These are phyloP conservation scores for Ciborinia camelliae DNA, from an alignment of 2,329 filamentous ascomycete species.

Conservation along the genomic window DNA sequence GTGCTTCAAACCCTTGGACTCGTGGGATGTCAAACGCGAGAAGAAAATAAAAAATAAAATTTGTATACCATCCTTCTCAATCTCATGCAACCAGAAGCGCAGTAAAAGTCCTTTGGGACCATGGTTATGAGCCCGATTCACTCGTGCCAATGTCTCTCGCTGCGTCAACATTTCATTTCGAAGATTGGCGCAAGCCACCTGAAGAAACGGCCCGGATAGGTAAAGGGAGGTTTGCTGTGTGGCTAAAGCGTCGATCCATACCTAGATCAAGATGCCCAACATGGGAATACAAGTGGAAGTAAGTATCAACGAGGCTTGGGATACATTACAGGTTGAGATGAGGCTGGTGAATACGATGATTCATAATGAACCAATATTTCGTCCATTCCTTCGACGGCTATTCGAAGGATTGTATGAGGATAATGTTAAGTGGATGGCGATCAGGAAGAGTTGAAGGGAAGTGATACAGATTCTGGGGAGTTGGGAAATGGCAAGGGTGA, in stretches of 20 bases:
- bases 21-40: conserved; percentile 34
- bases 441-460: conserved; percentile 59
- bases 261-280: not conserved
- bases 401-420: conserved; percentile 68
- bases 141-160: conserved; percentile 51
- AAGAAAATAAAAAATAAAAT: not conserved
- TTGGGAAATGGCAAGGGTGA: conserved; percentile 48
- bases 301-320: conserved; percentile 76
- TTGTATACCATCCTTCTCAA: not conserved
- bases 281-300: conserved; percentile 36
- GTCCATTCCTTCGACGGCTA: conserved; percentile 68
- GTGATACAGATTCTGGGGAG: not conserved
- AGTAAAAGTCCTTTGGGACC: conserved; percentile 48
- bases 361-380: conserved; percentile 84
- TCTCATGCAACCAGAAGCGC: not conserved
- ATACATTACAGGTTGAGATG: conserved; percentile 72
- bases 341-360: conserved; percentile 66
- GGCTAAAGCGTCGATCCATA: conserved; percentile 68
- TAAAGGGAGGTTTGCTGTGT: conserved; percentile 64
- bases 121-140: not conserved
- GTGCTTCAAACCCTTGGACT: conserved; percentile 51
- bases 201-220: conserved; percentile 47
- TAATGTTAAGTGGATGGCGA: conserved; percentile 77
- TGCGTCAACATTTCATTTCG: conserved; percentile 37
- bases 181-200: conserved; percentile 45